Evolutionary conservation across 208 protist species (phyloP), one percentile per base, ranked within the genome.

Genomic region (Angomonas deanei): DNA sequence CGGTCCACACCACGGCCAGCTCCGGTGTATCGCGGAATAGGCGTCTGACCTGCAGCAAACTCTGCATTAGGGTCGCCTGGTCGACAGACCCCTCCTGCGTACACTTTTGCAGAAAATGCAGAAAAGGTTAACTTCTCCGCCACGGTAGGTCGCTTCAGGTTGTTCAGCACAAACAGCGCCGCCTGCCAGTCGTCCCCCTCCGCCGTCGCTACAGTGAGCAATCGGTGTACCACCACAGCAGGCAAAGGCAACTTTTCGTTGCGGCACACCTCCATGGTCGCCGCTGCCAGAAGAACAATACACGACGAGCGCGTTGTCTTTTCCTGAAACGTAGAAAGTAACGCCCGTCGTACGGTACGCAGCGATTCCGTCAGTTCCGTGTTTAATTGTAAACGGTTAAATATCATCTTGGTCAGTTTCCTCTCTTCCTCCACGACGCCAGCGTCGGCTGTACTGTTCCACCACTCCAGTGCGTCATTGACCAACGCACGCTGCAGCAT

Each of bases 1-100:
- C 75, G 53, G 67, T 69, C 82, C 82, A 93, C 62, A 90, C 33
- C 26, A 93, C 63, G 10, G 81, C 66, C 67, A 84, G 80, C 47
- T 93, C 80, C 21, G 60, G 36, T 1, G 53, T 62, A 10, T 42
- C 67, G 17, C 82, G 64, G 63, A 92, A 86, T 26, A 75, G 66
- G 21, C 66, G 67, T 8, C 72, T 59, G 17, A 46, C 54, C 38
- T 76, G 55, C 11, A 89, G 50, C 4, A 80, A 1, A 0, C 59
- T 61, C 8, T 70, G 72, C 19, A 73, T 68, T 13, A 75, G 67
- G 5, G 26, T 58, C 2, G 55, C 50, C n/a, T 59, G 46, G 26
- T 74, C 69, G 42, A 50, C 23, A n/a, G 23, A 50, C 42, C 3
- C 8, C 42, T 4, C 42, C 15, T n/a, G 17, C 17, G 17, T 4